Evolutionary conservation across 192 early-diverging fungal species (phyloP).

Genomic region (Coemansia furcata): DNA sequence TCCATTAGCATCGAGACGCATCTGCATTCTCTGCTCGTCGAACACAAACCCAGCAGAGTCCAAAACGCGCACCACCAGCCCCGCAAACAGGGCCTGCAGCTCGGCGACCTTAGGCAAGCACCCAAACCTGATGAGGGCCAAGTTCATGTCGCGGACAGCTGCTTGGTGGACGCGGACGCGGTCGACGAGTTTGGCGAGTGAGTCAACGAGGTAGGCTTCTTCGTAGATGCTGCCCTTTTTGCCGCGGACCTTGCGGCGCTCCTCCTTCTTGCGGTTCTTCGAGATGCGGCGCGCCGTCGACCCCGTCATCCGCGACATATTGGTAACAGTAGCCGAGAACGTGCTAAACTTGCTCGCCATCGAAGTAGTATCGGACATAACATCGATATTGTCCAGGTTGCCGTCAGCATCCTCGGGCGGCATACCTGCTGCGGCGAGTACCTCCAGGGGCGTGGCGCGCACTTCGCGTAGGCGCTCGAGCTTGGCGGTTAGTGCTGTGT

Average conservation of each 20-base stretch:
- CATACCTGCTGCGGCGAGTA: constrained; percentile 44
- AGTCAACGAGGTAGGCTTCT: constrained; percentile 84
- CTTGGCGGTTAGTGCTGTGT: constrained; percentile 21
- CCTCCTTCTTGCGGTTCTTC: constrained; percentile 71
- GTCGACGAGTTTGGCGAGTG: constrained; percentile 36
- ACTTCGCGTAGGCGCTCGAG: constrained; percentile 33
- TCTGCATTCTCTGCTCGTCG: constrained; percentile 39
- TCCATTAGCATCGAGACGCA: constrained; percentile 22
- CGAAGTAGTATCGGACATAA: constrained; percentile 93
- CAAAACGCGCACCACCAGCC: constrained; percentile 49
- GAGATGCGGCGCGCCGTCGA: constrained; percentile 40
- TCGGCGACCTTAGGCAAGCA: constrained; percentile 46
- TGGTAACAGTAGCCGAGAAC: constrained; percentile 65
- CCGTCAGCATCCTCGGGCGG: constrained; percentile 5
- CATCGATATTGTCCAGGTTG: constrained; percentile 78
- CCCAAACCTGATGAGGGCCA: constrained; percentile 54
- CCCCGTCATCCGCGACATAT: constrained; percentile 65
- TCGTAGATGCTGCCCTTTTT: constrained; percentile 88
- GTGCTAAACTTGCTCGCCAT: constrained; percentile 87
- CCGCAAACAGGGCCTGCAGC: constrained; percentile 54
- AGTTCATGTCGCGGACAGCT: constrained; percentile 57
- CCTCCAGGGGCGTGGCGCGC: constrained; percentile 25
- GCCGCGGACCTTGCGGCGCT: constrained; percentile 74
- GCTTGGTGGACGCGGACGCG: constrained; percentile 36
- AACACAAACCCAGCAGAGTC: constrained; percentile 52